Evolutionary conservation across 129 eudicot genomes (phyloP).

Genomic region (Centaurea solstitialis): DNA sequence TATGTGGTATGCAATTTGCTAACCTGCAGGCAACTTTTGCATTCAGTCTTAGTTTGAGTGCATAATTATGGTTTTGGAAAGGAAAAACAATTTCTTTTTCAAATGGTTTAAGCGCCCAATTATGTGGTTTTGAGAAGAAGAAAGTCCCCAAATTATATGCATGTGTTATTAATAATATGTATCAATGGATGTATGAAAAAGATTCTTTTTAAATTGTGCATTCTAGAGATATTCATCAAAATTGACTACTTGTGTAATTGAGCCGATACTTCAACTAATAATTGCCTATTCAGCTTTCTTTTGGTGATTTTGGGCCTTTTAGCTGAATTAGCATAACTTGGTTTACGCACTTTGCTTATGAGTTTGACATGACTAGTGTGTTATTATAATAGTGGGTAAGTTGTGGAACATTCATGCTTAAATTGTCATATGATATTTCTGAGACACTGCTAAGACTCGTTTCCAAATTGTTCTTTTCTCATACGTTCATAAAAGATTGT

Average conservation of each 20-base stretch:
- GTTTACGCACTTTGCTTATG: not conserved
- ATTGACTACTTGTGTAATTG: not conserved
- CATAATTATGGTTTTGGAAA: not conserved
- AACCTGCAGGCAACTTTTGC: conserved; percentile 6
- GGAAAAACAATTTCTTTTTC: not conserved
- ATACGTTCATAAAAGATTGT: no score
- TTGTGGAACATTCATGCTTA: no score
- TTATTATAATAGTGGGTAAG: no score
- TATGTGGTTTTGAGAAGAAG: not conserved
- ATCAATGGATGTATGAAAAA: not conserved
- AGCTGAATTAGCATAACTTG: not conserved
- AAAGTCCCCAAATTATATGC: not conserved
- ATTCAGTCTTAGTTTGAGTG: not conserved
- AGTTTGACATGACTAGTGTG: not conserved
- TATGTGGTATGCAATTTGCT: not conserved
- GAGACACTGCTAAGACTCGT: no score
- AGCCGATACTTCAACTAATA: not conserved
- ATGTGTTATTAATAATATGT: not conserved
- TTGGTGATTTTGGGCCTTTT: no score
- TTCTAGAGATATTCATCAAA: not conserved
- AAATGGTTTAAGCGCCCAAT: not conserved
- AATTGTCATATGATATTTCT: no score
- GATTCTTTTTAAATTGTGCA: not conserved
- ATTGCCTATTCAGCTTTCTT: no score
- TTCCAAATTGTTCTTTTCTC: no score